Base-by-base conservation (phyloP, 2,329 filamentous ascomycete genomes). In the Trichoderma hamatum region DNA sequence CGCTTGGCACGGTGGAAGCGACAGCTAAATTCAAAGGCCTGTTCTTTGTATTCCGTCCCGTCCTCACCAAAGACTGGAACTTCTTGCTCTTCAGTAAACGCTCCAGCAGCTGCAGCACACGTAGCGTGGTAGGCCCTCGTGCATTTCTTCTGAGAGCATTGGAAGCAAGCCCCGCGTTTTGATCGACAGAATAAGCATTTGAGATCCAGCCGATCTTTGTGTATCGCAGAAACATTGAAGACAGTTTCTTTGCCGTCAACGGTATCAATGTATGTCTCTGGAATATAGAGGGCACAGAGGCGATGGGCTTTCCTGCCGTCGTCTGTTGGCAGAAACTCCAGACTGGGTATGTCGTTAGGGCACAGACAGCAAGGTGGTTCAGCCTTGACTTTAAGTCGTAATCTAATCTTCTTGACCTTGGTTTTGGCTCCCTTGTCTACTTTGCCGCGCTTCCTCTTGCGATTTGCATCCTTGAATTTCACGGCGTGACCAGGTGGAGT, bases 171-270 rank as follows among this genome's bases (percentile, higher is more conserved):
- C n/a, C 96, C 96, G 69, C 92, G 92, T 79, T 96, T 96, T 36
- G 94, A 96, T 39, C 94, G 92, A 77, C 96, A 99, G 81, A 93
- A 97, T 71, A 97, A 89, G 79, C 96, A 99, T 80, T 97, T 97
- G 73, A 98, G 89, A 30, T 96, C 94, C 73, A 97, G 83, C 24
- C 95, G 92, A 68, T 92, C 93, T 78, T 96, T 95, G 76, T 92
- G 90, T 73, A 98, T 94, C 70, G 88, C 88, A n/a, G 88, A 86
- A 62, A 94, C 87, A 73, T 96, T 95, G 73, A 87, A 91, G 28
- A 97, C 87, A 11, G 89, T 86, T 71, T 97, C 93, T 60, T 86
- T 83, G 34, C 87, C 92, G 71, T 92, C 88, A 13, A 90, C 86
- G 2, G 84, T 86, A 65, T 93, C 90, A 71, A 98, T 92, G 77